Evolutionary conservation across 2,329 filamentous ascomycete species (phyloP).

Genomic region (Colletotrichum lindemuthianum): DNA sequence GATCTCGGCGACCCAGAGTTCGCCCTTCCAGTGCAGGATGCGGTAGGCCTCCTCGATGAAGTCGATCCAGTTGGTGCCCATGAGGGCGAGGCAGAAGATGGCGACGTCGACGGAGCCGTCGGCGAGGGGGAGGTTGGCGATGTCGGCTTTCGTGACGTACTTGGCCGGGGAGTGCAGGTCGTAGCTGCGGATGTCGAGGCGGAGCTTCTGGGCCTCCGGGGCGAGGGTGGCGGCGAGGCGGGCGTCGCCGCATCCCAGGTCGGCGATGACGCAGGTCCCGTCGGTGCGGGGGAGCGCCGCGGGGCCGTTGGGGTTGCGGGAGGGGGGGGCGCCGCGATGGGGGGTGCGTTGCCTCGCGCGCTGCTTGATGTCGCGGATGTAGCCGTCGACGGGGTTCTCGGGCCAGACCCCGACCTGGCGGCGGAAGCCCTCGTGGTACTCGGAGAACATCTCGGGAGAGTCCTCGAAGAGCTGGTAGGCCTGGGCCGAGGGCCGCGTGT

Average conservation of each 20-base stretch:
- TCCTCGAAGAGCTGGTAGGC: conserved; percentile 85
- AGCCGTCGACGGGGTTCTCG: conserved; percentile 92
- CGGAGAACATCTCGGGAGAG: conserved; percentile 91
- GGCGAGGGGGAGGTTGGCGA: conserved; percentile 80
- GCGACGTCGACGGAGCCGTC: conserved; percentile 84
- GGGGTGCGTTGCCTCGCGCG: conserved; percentile 67
- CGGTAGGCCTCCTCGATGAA: conserved; percentile 97
- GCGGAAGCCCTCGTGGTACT: conserved; percentile 97
- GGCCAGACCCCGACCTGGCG: conserved; percentile 97
- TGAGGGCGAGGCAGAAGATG: conserved; percentile 95
- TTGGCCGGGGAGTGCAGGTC: conserved; percentile 83
- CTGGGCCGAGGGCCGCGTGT: conserved; percentile 87
- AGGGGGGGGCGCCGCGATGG: conserved; percentile 32
- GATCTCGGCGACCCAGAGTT: conserved; percentile 97
- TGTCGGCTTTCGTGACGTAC: conserved; percentile 88
- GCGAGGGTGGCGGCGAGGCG: conserved; percentile 78
- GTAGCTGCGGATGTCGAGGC: conserved; percentile 82
- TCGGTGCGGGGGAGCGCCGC: conserved; percentile 76
- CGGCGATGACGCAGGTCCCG: conserved; percentile 81
- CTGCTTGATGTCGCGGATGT: conserved; percentile 75
- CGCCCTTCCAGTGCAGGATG: conserved; percentile 90
- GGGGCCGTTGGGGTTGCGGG: conserved; percentile 38
- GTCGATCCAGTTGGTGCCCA: conserved; percentile 98
- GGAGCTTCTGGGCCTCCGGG: conserved; percentile 70
- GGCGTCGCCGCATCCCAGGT: conserved; percentile 94